A percentile compares a stretch with the other conserved stretches of the same genome.
phyloP scores from a whole-genome alignment of 2,329 filamentous ascomycete species.

The Huntiella bhutanensis region DNA sequence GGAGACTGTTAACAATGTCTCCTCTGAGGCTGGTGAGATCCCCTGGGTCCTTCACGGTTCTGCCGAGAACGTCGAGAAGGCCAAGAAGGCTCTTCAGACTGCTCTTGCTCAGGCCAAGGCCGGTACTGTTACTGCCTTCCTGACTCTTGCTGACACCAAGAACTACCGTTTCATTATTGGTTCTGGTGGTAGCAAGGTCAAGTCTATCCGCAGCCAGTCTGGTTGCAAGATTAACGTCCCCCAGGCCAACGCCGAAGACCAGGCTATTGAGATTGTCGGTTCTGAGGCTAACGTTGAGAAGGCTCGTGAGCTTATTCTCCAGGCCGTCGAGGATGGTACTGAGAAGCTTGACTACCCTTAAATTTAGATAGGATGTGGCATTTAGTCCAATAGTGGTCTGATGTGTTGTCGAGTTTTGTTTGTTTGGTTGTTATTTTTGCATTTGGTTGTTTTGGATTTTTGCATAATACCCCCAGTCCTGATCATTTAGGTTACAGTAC shows the following conservation, averaged over 20 bases:
- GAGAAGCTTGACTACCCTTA: constrained; percentile 14
- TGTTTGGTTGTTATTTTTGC: background rate
- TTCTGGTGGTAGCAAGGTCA: constrained; percentile 75
- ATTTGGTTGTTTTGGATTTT: no score
- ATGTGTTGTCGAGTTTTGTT: background rate
- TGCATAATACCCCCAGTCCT: no score
- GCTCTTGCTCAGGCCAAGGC: constrained; percentile 55
- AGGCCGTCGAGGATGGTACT: constrained; percentile 50
- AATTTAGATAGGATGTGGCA: background rate
- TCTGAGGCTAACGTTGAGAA: constrained; percentile 62
- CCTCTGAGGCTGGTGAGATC: constrained; percentile 50
- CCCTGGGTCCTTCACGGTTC: constrained; percentile 78
- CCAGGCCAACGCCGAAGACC: constrained; percentile 50
- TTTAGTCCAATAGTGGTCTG: background rate
- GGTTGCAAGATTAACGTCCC: constrained; percentile 90
- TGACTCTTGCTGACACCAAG: constrained; percentile 73
- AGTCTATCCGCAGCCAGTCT: constrained; percentile 77
- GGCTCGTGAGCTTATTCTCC: constrained; percentile 74
- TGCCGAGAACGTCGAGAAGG: constrained; percentile 62
- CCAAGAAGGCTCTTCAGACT: constrained; percentile 52
- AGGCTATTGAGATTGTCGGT: constrained; percentile 83
- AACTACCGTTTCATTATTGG: constrained; percentile 86
- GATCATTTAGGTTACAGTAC: no score
- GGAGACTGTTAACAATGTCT: constrained; percentile 51
- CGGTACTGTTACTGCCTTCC: constrained; percentile 60